Evolutionary conservation across 164 flowering plant genomes (phyloP).

Genomic region (Umbellularia californica): DNA sequence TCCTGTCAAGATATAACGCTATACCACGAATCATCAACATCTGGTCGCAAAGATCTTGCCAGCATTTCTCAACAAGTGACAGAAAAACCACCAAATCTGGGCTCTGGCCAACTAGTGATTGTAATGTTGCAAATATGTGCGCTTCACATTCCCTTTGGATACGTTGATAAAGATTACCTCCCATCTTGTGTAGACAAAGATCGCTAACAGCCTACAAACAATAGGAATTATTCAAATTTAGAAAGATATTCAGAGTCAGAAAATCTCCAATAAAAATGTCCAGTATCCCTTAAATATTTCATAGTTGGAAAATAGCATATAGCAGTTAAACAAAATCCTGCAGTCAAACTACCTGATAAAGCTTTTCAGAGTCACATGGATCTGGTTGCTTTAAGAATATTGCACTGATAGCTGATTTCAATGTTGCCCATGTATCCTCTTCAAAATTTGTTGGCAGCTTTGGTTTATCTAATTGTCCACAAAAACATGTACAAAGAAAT

Average conservation of each 20-base stretch:
- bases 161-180: conserved; percentile 80
- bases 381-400: conserved; percentile 87
- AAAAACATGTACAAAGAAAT: conserved; percentile 6
- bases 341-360: conserved; percentile 61
- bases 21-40: conserved; percentile 97
- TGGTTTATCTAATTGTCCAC: conserved; percentile 62
- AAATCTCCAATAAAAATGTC: neutral
- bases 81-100: conserved; percentile 92
- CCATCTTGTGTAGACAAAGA: conserved; percentile 93
- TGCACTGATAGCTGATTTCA: conserved; percentile 87
- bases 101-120: conserved; percentile 87
- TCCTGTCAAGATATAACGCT: conserved; percentile 91
- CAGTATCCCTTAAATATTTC: no score
- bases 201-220: conserved; percentile 72
- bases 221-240: neutral
- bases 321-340: neutral
- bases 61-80: conserved; percentile 85
- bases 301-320: no score
- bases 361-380: conserved; percentile 80
- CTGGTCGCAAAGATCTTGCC: conserved; percentile 98
- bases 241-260: neutral
- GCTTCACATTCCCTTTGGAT: conserved; percentile 85
- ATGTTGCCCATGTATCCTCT: conserved; percentile 87
- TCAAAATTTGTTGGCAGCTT: conserved; percentile 84
- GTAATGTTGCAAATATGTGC: conserved; percentile 63